phyloP scores from a whole-genome alignment of 1,284 basidiomycete genomes.

The Leccinum griseonigrum region DNA sequence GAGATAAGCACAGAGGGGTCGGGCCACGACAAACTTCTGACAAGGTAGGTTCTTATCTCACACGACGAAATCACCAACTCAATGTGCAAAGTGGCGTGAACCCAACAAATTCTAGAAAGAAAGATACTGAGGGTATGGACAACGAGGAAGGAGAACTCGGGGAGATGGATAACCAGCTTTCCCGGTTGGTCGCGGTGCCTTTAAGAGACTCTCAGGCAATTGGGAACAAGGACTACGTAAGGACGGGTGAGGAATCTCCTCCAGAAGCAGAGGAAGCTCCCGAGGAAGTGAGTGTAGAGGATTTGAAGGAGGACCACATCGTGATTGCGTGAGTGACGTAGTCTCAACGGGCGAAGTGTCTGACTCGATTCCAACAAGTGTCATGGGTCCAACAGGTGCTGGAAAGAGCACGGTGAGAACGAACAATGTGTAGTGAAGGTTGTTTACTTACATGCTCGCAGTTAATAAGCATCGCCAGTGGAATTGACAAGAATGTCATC shows the following conservation, averaged over 20 bases:
- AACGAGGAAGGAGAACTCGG: too few relatives aligned
- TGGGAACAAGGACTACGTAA: too few relatives aligned
- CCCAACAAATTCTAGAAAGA: not conserved
- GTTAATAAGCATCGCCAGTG: constrained; percentile 24
- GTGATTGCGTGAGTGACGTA: constrained; percentile 13
- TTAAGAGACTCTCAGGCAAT: too few relatives aligned
- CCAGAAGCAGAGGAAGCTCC: too few relatives aligned
- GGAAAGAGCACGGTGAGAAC: constrained; percentile 12
- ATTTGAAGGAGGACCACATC: constrained; percentile 4
- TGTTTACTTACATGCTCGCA: constrained; percentile 1
- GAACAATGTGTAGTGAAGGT: not conserved
- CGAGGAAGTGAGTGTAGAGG: not conserved
- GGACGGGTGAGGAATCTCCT: too few relatives aligned
- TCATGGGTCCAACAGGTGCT: constrained; percentile 17
- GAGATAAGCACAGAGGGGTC: not conserved
- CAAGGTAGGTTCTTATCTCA: not conserved
- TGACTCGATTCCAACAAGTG: constrained; percentile 3
- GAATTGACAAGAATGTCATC: constrained; percentile 4
- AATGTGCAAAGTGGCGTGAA: not conserved
- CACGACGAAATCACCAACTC: not conserved
- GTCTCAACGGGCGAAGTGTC: not conserved
- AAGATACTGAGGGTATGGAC: not conserved
- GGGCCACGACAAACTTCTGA: not conserved
- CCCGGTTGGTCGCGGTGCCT: not conserved
- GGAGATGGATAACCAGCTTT: too few relatives aligned